Evolutionary conservation across 2,329 filamentous ascomycete species (phyloP).

Genomic region (Macrophomina phaseolina): DNA sequence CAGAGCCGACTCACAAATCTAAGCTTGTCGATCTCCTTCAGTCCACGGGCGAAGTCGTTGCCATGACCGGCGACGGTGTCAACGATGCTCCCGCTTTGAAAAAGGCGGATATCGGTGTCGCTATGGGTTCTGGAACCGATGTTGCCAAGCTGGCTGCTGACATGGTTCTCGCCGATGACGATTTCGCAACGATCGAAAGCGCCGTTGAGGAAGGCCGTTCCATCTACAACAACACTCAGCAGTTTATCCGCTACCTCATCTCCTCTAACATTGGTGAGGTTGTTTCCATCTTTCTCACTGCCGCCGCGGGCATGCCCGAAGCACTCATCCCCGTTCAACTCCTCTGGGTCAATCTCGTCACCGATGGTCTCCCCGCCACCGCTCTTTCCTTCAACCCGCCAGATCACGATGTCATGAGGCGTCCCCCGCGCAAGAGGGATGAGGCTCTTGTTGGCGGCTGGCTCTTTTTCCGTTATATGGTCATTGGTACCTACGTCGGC

Average conservation of each 20-base stretch:
- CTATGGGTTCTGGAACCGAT: slow-evolving; percentile 97
- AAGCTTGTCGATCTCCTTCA: slow-evolving; percentile 96
- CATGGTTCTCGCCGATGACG: slow-evolving; percentile 98
- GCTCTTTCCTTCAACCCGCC: slow-evolving; percentile 97
- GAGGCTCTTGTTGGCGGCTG: slow-evolving; percentile 92
- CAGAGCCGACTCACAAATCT: slow-evolving; percentile 96
- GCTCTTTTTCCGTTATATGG: slow-evolving; percentile 97
- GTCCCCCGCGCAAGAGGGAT: slow-evolving; percentile 87
- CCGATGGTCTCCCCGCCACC: slow-evolving; percentile 93
- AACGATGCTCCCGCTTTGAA: slow-evolving; percentile 98
- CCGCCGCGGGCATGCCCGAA: slow-evolving; percentile 95
- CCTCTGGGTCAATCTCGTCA: slow-evolving; percentile 98
- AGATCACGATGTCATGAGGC: slow-evolving; percentile 98
- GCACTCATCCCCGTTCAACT: slow-evolving; percentile 96
- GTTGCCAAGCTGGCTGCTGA: slow-evolving; percentile 96
- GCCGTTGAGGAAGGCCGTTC: slow-evolving; percentile 96
- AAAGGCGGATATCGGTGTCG: slow-evolving; percentile 98
- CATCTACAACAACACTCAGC: slow-evolving; percentile 99
- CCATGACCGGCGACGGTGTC: slow-evolving; percentile 98
- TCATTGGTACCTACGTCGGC: slow-evolving; percentile 94
- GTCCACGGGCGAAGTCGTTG: slow-evolving; percentile 89
- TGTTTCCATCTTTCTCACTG: slow-evolving; percentile 97
- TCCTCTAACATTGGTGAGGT: slow-evolving; percentile 99
- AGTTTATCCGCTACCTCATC: slow-evolving; percentile 98
- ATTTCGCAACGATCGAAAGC: slow-evolving; percentile 96